These are phyloP conservation scores for Vitis rupestris DNA, from an alignment of 164 flowering plant species.

Conservation along the genomic window DNA sequence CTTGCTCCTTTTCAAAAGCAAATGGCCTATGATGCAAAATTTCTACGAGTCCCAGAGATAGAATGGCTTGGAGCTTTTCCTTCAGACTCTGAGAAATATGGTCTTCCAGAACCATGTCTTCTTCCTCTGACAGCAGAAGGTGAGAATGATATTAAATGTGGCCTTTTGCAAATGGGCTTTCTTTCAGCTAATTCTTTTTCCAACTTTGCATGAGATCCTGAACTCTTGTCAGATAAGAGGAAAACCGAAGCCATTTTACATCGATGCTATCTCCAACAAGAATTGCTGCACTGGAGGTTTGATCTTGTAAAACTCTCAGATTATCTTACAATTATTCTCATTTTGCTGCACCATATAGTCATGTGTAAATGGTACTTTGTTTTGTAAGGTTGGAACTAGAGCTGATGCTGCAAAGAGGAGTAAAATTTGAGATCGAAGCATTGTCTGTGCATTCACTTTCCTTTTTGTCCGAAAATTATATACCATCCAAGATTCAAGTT, in stretches of 20 bases:
- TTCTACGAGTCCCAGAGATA: constrained; percentile 59
- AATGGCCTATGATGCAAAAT: constrained; percentile 86
- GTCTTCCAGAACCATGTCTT: constrained; percentile 71
- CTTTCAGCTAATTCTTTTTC: background rate
- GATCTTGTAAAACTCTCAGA: background rate
- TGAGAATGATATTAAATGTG: constrained; percentile 9
- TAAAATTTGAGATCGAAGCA: constrained; percentile 97
- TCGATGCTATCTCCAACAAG: constrained; percentile 83
- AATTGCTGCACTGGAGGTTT: constrained; percentile 85
- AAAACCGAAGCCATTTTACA: constrained; percentile 61
- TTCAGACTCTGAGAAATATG: constrained; percentile 64
- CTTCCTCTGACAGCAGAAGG: constrained; percentile 83
- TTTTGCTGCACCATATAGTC: background rate
- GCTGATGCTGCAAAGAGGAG: constrained; percentile 75
- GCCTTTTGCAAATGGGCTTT: background rate
- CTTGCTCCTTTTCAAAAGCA: constrained; percentile 36
- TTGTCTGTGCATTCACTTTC: constrained; percentile 71
- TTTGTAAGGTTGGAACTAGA: constrained; percentile 65
- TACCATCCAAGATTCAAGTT: constrained; percentile 68
- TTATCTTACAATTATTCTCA: background rate
- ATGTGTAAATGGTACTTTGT: background rate
- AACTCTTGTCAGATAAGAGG: constrained; percentile 53
- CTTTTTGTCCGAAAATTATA: constrained; percentile 69
- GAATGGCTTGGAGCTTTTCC: constrained; percentile 90
- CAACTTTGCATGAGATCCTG: background rate